phyloP scores from a whole-genome alignment of 805 yeast species.

The Wickerhamiella slavikovae region DNA sequence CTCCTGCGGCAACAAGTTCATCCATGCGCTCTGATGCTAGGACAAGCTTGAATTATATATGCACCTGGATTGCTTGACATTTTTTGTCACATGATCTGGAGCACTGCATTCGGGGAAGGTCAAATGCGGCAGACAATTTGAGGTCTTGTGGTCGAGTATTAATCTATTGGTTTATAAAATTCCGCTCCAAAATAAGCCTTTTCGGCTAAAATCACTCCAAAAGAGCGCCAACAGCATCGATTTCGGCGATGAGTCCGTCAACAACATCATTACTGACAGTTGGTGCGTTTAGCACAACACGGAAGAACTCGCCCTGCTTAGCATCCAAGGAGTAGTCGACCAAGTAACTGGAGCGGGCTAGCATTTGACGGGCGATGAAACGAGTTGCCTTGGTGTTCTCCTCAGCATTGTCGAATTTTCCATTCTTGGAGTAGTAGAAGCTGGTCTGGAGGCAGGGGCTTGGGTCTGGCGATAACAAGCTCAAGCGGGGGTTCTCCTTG shows the following conservation, averaged over 20 bases:
- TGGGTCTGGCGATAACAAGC: constrained; percentile 31
- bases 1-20: constrained; percentile 9
- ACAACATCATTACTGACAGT: constrained; percentile 24
- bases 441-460: constrained; percentile 75
- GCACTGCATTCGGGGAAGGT: too few species aligned
- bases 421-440: constrained; percentile 42
- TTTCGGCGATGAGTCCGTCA: constrained; percentile 25
- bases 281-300: constrained; percentile 71
- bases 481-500: constrained; percentile 24
- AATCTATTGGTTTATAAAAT: too few species aligned
- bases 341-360: constrained; percentile 41
- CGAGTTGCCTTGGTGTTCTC: constrained; percentile 38
- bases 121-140: too few species aligned
- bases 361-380: constrained; percentile 37
- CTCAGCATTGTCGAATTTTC: constrained; percentile 15
- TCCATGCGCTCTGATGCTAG: neutral
- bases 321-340: constrained; percentile 58
- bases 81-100: too few species aligned
- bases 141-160: too few species aligned
- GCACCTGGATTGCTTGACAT: too few species aligned
- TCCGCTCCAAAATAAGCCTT: too few species aligned
- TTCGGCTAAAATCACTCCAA: too few species aligned
- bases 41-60: too few species aligned
- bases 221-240: constrained; percentile 17
- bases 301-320: constrained; percentile 55